Evolutionary conservation across 805 yeast species (phyloP), one percentile per base, ranked within the genome.

Genomic region (Danielozyma ontarioensis): DNA sequence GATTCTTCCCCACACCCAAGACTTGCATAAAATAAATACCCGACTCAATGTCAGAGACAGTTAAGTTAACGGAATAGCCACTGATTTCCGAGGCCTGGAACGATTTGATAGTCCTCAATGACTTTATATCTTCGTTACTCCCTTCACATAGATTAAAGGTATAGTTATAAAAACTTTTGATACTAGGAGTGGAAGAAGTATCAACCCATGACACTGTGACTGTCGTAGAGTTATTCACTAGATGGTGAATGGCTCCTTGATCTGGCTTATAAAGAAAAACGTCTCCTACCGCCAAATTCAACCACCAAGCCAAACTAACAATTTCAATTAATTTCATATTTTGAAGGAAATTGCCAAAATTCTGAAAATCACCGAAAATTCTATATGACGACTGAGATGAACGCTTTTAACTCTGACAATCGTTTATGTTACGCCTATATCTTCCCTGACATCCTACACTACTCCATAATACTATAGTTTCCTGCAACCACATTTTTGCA

Each of bases 91-190:
- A n/a, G n/a, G n/a, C n/a, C n/a, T n/a, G n/a, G n/a, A n/a, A n/a
- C n/a, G n/a, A n/a, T 10, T 19, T 19, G 22, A 19, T 6, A 6
- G 18, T 27, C 26, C 12, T 5, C 13, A 32, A 30, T 11, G 35
- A 13, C 15, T 18, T 10, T 10, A 32, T 32, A 5, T 32, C 19
- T 5, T 27, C 27, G n/a, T 27, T 27, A n/a, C 13, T 13, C 7
- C 35, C 35, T 13, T 16, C 27, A 15, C 35, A 32, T n/a, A 32
- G 31, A 13, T 18, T 30, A 26, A 32, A 32, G 3, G 35, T 32
- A 13, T 27, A 32, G 35, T 27, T 27, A 6, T 19, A 6, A 6
- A 19, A 6, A 6, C 10, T 10, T 6, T 6, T 19, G 10, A 19
- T 19, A 10, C 22, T 19, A 10, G 22, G 22, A 6, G 6, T 10